Evolutionary conservation across 1,284 basidiomycete genomes (phyloP).

Genomic region (Heterobasidion annosum): DNA sequence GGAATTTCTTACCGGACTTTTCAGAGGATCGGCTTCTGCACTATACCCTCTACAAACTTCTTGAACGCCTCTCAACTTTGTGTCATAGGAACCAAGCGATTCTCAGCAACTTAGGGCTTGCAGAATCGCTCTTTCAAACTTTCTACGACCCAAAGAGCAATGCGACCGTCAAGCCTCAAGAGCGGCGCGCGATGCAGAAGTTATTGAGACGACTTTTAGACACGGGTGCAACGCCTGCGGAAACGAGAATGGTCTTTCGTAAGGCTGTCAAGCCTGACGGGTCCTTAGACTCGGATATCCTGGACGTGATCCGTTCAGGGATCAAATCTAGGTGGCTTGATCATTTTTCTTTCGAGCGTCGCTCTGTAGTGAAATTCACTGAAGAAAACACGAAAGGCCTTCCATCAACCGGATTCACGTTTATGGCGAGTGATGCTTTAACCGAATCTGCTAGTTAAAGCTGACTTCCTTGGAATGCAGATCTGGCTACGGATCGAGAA

Average conservation of each 20-base stretch:
- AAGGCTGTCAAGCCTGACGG: conserved; percentile 32
- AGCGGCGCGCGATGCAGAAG: conserved; percentile 49
- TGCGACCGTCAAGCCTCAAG: conserved; percentile 23
- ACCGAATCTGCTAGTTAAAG: neutral
- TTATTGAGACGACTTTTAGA: conserved; percentile 57
- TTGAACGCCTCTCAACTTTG: conserved; percentile 49
- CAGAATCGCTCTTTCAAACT: conserved; percentile 40
- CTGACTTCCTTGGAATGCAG: conserved; percentile 22
- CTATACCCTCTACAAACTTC: conserved; percentile 45
- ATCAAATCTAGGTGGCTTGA: conserved; percentile 68
- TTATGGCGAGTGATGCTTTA: conserved; percentile 35
- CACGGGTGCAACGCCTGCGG: conserved; percentile 55
- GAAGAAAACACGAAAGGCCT: conserved; percentile 38
- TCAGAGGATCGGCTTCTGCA: conserved; percentile 22
- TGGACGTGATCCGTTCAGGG: conserved; percentile 58
- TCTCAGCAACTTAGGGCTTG: conserved; percentile 47
- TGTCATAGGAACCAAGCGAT: conserved; percentile 63
- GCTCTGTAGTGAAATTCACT: conserved; percentile 36
- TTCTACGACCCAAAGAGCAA: conserved; percentile 18
- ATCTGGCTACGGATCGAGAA: conserved; percentile 62
- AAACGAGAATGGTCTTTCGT: conserved; percentile 53
- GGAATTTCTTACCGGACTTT: conserved; percentile 28
- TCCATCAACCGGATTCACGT: conserved; percentile 54
- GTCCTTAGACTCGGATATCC: conserved; percentile 46
- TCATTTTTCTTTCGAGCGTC: conserved; percentile 58